A percentile compares a stretch with the other conserved stretches of the same genome.
Evolutionary conservation across 352 stramenopile genomes (phyloP).

Genomic region (Phytopythium litorale): DNA sequence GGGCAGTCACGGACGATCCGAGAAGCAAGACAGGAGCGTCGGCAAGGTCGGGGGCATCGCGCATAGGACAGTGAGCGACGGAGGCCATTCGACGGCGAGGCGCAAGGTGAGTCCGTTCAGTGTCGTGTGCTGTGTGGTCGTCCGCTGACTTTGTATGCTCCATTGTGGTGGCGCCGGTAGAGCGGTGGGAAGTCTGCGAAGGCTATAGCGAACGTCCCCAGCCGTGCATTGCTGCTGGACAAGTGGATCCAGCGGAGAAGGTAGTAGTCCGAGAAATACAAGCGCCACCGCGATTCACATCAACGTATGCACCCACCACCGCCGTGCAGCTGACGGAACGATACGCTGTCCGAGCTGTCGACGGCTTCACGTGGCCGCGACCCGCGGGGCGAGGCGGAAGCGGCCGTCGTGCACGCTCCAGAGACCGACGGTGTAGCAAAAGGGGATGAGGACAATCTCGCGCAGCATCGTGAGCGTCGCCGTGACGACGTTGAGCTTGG

Average conservation of each 20-base stretch:
- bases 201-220: neutral
- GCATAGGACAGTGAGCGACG: neutral
- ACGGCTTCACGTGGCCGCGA: conserved; percentile 13
- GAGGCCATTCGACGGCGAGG: neutral
- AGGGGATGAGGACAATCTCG: conserved; percentile 88
- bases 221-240: neutral
- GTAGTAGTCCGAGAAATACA: neutral
- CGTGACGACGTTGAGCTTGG: conserved; percentile 86
- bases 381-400: conserved; percentile 47
- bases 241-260: neutral
- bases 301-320: too few species aligned
- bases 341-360: neutral
- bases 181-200: neutral
- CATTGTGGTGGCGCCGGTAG: neutral
- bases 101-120: neutral
- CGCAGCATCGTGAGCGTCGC: conserved; percentile 91
- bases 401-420: conserved; percentile 77
- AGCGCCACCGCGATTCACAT: neutral
- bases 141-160: neutral
- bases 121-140: neutral
- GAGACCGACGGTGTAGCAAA: conserved; percentile 89
- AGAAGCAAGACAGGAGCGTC: neutral
- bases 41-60: neutral
- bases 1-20: neutral
- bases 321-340: neutral